Conservation (phyloP, 1,284 basidiomycete species). For the Trichosporon sp. region DNA sequence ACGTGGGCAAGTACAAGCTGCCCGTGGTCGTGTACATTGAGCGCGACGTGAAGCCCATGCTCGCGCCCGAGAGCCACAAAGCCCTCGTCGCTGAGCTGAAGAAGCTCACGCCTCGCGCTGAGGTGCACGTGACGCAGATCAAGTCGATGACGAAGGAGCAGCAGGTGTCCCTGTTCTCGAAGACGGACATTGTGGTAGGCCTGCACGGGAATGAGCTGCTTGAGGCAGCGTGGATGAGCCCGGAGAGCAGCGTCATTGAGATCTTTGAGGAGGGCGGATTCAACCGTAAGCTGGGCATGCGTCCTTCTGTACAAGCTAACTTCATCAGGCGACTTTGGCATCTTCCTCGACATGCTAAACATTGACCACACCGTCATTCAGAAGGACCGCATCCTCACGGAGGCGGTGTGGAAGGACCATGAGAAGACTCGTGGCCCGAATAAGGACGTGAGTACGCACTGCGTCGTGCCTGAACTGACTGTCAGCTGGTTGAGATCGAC, state of each 20-base stretch:
- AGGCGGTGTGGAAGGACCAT: conserved; percentile 3
- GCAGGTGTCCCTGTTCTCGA: conserved; percentile 31
- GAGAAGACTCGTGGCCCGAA: conserved; percentile 1
- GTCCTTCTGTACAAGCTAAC: not conserved
- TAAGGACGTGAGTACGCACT: conserved; percentile 1
- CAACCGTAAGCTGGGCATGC: conserved; percentile 24
- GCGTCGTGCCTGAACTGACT: not conserved
- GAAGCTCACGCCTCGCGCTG: conserved; percentile 32
- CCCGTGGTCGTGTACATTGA: conserved; percentile 41
- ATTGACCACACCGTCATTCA: conserved; percentile 34
- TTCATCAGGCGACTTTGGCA: conserved; percentile 28
- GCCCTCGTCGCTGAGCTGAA: conserved; percentile 33
- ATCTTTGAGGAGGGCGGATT: conserved; percentile 29
- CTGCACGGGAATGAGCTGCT: conserved; percentile 32
- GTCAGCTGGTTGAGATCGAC: conserved; percentile 4
- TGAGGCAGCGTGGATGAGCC: conserved; percentile 34
- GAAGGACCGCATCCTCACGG: conserved; percentile 11
- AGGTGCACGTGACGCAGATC: conserved; percentile 38
- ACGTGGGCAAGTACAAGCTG: conserved; percentile 17
- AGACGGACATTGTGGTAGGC: conserved; percentile 36
- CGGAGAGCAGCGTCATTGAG: conserved; percentile 24
- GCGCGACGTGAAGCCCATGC: conserved; percentile 19
- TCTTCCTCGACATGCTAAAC: conserved; percentile 29
- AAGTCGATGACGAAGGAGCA: conserved; percentile 30
- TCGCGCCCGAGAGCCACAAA: conserved; percentile 23